Evolutionary conservation across 352 stramenopile genomes (phyloP), one percentile per base, ranked within the genome.

Genomic region (Globisporangium perplexum): DNA sequence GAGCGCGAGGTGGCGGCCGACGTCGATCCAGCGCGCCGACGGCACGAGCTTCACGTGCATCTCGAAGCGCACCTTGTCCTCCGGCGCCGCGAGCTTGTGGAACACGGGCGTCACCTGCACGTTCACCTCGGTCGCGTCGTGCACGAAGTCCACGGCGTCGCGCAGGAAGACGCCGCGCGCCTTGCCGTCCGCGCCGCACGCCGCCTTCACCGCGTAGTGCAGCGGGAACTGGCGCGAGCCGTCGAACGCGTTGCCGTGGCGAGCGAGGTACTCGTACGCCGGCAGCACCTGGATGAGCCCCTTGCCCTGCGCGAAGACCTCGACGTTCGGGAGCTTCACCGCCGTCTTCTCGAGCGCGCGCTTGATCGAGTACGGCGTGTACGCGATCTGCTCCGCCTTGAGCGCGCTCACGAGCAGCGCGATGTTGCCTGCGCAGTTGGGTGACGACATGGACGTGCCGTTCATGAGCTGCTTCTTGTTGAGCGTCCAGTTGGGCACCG

Each of bases 391-490:
- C 36, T 77, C 62, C n/a, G 65, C 69, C 66, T 97, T 97, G 58
- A 96, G 74, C 12, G 74, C 95, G 50, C 82, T 96, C 42, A 98
- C 69, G 6, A 99, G 66, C 24, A 98, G 77, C 42, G 93, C 93
- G 15, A 98, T 77, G 68, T 93, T 96, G 39, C 96, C 96, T 22
- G 85, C 84, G 31, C 83, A 96, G 72, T 99, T 98, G 0, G 96
- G 96, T 30, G 84, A 97, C 22, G 83, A 88, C 96, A 99, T 99
- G 55, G 84, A 97, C 30, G 96, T 99, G 36, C 96, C 96, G 66
- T 98, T 98, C 89, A 98, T 98, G 36, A 98, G 83, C 68, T 96
- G 80, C 63, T 95, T 97, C 63, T 97, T 96, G 74, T 97, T 96
- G 17, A 98, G 73, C 42, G 87, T 97, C 87, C 92, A 98, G 63